Percentiles rank a stretch among this genome's conserved stretches.
Evolutionary conservation across 495 filamentous ascomycete genomes (phyloP).

Genomic region (Tuber magnatum): DNA sequence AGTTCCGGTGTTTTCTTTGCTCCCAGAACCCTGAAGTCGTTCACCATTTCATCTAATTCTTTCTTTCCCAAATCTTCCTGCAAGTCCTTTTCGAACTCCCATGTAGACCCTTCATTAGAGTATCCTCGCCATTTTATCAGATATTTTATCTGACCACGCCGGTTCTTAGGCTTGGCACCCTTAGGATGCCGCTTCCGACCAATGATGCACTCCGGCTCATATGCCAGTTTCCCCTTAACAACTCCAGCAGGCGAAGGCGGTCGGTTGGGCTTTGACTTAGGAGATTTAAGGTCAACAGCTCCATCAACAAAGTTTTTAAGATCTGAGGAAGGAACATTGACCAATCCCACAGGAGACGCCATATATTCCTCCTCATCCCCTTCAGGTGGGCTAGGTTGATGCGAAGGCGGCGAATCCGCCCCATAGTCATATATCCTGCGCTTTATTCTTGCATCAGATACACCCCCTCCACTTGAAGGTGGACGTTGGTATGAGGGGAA

Average conservation of each 20-base stretch:
- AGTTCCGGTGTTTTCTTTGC: background rate
- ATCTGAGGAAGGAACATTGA: constrained; percentile 7
- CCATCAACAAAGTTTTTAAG: background rate
- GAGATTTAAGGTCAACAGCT: background rate
- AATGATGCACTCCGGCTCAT: constrained; percentile 25
- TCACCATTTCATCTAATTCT: constrained; percentile 25
- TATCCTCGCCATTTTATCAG: constrained; percentile 33
- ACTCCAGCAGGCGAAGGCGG: constrained; percentile 12
- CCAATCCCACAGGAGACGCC: constrained; percentile 7
- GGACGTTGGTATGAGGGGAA: constrained; percentile 29
- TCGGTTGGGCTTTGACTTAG: background rate
- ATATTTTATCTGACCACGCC: constrained; percentile 21
- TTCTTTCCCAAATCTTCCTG: constrained; percentile 19
- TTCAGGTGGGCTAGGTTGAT: background rate
- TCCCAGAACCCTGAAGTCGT: constrained; percentile 1
- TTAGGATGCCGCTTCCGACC: constrained; percentile 15
- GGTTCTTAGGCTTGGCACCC: constrained; percentile 16
- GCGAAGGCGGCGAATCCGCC: background rate
- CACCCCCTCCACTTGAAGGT: background rate
- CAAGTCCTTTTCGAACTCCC: constrained; percentile 25
- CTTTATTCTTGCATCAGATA: background rate
- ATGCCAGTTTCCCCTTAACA: constrained; percentile 27
- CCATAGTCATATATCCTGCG: background rate
- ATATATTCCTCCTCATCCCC: constrained; percentile 6
- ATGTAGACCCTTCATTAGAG: constrained; percentile 24